phyloP scores from a whole-genome alignment of 2,329 filamentous ascomycete species.

The Colletotrichum endophyticum region DNA sequence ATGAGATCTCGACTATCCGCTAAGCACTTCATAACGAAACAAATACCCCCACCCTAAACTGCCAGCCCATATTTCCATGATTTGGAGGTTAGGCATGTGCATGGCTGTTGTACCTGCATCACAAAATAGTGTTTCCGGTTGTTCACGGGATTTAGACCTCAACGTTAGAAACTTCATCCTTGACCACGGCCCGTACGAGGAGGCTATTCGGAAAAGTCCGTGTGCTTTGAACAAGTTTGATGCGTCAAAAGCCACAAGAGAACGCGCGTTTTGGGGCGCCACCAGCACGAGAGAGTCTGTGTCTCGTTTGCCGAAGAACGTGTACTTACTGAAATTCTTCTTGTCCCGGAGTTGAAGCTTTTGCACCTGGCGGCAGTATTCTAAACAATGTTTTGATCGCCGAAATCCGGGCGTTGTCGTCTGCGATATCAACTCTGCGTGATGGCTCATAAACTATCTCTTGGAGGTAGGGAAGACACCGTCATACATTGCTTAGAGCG shows the following conservation, averaged over 20 bases:
- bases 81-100: background rate
- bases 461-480: background rate
- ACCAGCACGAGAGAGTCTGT: background rate
- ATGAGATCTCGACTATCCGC: background rate
- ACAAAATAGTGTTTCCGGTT: background rate
- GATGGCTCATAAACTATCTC: background rate
- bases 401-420: background rate
- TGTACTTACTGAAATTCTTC: background rate
- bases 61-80: background rate
- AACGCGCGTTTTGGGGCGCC: background rate
- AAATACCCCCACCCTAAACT: background rate
- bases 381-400: background rate
- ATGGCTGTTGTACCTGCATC: background rate
- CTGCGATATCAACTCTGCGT: background rate
- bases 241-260: background rate
- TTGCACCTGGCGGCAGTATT: background rate
- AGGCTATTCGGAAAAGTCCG: background rate
- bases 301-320: background rate
- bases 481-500: background rate
- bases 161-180: background rate
- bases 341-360: background rate
- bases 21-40: background rate
- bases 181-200: background rate
- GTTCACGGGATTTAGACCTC: background rate
- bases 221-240: background rate